A percentile compares a stretch with the other conserved stretches of the same genome.
Conservation (phyloP, 2,329 filamentous ascomycete species). For the Penicillium vulpinum region DNA sequence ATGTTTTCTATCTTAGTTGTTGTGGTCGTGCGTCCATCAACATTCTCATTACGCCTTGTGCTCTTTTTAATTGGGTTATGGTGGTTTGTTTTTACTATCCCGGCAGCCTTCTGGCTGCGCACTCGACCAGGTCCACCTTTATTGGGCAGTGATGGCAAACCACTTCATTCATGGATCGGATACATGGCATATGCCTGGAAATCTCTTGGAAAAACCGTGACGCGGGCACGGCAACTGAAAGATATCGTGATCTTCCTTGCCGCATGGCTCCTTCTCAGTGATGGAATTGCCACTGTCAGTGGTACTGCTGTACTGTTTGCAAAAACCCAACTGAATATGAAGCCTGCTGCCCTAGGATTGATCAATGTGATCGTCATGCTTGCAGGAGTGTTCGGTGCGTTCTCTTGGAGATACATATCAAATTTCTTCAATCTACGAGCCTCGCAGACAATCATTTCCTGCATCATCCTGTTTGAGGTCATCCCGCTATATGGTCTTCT, state of each 20-base stretch:
- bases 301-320: conserved; percentile 94
- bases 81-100: conserved; percentile 92
- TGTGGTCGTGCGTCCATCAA: conserved; percentile 70
- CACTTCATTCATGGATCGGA: conserved; percentile 58
- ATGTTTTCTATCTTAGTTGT: conserved; percentile 77
- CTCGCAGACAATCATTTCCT: conserved; percentile 87
- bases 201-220: conserved; percentile 76
- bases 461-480: conserved; percentile 84
- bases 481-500: conserved; percentile 90
- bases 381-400: conserved; percentile 81
- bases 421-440: conserved; percentile 68
- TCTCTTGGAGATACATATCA: conserved; percentile 82
- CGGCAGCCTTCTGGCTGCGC: conserved; percentile 81
- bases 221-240: conserved; percentile 70
- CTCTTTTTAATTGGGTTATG: conserved; percentile 83
- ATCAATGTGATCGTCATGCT: conserved; percentile 92
- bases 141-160: conserved; percentile 34
- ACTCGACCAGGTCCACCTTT: conserved; percentile 85
- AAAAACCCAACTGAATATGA: conserved; percentile 90
- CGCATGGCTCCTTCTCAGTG: conserved; percentile 92
- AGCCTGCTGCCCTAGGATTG: conserved; percentile 79
- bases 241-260: conserved; percentile 82
- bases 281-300: conserved; percentile 90
- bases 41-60: conserved; percentile 81
- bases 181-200: conserved; percentile 86